These are phyloP conservation scores for Hondaea fermentalgiana DNA, from an alignment of 108 stramenopile genomes.

Conservation along the genomic window DNA sequence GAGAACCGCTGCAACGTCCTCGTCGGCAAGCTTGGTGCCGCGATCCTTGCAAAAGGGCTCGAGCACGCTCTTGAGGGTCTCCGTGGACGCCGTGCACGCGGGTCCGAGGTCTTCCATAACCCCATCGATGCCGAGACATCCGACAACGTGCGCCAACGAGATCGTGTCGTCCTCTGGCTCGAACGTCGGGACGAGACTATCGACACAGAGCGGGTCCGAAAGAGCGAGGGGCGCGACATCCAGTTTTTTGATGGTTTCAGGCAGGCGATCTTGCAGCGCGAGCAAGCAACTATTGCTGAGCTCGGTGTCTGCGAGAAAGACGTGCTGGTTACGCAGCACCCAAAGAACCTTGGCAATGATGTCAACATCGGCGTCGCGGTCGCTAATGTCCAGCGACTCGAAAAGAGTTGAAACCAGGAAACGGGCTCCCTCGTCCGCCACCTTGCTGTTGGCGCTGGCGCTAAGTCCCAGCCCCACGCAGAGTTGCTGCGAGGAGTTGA, in stretches of 20 bases:
- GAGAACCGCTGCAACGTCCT: background rate
- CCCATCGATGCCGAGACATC: background rate
- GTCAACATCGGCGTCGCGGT: background rate
- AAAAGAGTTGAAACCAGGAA: background rate
- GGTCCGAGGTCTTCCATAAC: background rate
- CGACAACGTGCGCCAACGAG: background rate
- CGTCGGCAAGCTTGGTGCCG: background rate
- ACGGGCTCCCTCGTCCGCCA: background rate
- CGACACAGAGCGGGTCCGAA: background rate
- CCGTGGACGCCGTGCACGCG: background rate
- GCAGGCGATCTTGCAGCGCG: background rate
- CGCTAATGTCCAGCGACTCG: background rate
- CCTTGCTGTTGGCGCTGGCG: background rate
- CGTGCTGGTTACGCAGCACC: background rate
- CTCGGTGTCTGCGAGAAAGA: background rate
- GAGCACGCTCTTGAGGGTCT: background rate
- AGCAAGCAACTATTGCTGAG: background rate
- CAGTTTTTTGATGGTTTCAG: background rate
- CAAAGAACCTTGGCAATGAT: background rate
- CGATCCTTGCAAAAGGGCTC: background rate
- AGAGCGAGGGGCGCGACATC: background rate
- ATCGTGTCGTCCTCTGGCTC: background rate
- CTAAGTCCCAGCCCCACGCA: background rate
- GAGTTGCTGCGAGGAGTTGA: background rate
- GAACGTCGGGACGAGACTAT: background rate